These are phyloP conservation scores for Coelastrella sp. DNA, from an alignment of 139 green algal genomes.

Conservation along the genomic window DNA sequence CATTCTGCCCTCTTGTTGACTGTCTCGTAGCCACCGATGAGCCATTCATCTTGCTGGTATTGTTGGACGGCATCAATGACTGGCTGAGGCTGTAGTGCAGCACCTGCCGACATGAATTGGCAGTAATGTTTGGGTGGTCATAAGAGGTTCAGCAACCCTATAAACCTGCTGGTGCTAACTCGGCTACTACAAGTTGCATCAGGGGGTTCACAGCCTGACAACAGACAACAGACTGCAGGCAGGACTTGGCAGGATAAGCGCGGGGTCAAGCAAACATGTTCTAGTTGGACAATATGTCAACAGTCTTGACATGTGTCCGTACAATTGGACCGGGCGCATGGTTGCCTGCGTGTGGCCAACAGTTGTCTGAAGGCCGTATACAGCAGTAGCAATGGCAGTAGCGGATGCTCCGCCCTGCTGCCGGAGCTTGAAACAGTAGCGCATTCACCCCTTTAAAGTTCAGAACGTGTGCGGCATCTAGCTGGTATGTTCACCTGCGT, in stretches of 20 bases:
- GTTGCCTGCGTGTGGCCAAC: too few relatives aligned
- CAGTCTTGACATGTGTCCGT: background rate
- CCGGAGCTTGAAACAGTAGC: background rate
- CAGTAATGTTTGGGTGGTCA: background rate
- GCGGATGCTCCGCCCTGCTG: background rate
- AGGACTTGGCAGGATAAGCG: too few relatives aligned
- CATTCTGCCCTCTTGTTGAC: background rate
- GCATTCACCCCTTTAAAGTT: background rate
- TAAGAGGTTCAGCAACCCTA: too few relatives aligned
- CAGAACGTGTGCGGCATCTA: background rate
- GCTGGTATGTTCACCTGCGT: conserved; percentile 47
- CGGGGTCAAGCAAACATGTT: background rate
- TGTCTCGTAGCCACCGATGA: conserved; percentile 71
- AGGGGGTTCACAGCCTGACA: too few relatives aligned
- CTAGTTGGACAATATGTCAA: background rate
- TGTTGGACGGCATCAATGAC: conserved; percentile 52
- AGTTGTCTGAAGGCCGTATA: too few relatives aligned
- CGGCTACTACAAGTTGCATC: too few relatives aligned
- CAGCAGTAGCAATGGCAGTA: too few relatives aligned
- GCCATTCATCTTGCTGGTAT: conserved; percentile 58
- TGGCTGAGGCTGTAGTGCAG: conserved; percentile 44
- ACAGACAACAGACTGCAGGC: too few relatives aligned
- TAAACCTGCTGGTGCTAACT: too few relatives aligned
- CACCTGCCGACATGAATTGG: conserved; percentile 22
- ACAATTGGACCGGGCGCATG: too few relatives aligned